Conservation (phyloP, 2,329 filamentous ascomycete species). For the Fragosphaeria purpurea region DNA sequence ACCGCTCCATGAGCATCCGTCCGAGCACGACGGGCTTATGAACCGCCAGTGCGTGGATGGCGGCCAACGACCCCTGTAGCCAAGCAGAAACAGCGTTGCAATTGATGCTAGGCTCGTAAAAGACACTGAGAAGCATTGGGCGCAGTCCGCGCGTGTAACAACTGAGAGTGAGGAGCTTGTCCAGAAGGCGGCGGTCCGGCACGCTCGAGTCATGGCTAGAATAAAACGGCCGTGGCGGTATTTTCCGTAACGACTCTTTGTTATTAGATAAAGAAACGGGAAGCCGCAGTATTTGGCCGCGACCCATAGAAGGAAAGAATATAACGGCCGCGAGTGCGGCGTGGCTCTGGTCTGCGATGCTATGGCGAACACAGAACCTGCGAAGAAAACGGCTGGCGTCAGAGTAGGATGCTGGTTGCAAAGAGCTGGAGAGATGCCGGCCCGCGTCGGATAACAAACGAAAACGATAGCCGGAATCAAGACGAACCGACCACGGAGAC, state of each 20-base stretch:
- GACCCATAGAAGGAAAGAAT: slow-evolving; percentile 13
- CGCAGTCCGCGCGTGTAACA: slow-evolving; percentile 17
- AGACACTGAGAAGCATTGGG: slow-evolving; percentile 18
- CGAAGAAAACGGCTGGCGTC: slow-evolving; percentile 15
- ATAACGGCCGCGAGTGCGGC: slow-evolving; percentile 17
- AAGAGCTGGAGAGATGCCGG: neutral
- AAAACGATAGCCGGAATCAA: no score
- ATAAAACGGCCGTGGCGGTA: no score
- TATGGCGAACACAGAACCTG: slow-evolving; percentile 14
- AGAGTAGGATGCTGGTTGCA: slow-evolving; percentile 7
- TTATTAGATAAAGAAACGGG: slow-evolving; percentile 2
- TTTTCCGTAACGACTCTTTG: no score
- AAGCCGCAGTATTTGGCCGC: slow-evolving; percentile 6
- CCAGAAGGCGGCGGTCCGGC: neutral
- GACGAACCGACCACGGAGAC: slow-evolving; percentile 12
- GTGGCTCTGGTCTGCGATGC: slow-evolving; percentile 14
- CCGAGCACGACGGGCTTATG: slow-evolving; percentile 12
- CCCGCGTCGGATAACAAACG: no score
- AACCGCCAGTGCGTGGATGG: slow-evolving; percentile 14
- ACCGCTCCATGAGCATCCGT: slow-evolving; percentile 18
- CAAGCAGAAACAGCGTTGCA: slow-evolving; percentile 21
- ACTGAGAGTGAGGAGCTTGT: slow-evolving; percentile 18
- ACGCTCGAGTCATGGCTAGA: neutral
- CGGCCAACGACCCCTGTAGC: slow-evolving; percentile 19
- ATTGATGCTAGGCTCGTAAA: slow-evolving; percentile 19